Percentiles rank a stretch among this genome's conserved stretches.
Conservation (phyloP, 495 filamentous ascomycete genomes). For the Diplogelasinospora grovesii region DNA sequence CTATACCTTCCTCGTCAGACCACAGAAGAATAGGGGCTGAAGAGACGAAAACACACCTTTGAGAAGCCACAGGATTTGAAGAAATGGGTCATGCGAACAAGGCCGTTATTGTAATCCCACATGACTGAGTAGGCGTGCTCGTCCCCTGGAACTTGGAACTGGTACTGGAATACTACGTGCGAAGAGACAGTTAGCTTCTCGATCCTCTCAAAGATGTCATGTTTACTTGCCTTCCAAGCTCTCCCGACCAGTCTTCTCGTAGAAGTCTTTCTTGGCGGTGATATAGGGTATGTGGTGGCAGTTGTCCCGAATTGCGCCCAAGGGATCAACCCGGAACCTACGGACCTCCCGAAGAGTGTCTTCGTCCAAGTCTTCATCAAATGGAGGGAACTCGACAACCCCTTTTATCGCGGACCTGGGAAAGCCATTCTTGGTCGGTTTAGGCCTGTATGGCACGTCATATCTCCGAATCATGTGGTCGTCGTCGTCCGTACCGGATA, state of each 20-base stretch:
- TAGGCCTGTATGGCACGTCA: no score
- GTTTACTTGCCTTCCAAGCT: slow-evolving; percentile 71
- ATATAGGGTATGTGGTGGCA: slow-evolving; percentile 83
- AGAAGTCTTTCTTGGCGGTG: slow-evolving; percentile 84
- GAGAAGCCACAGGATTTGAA: slow-evolving; percentile 84
- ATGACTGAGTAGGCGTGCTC: slow-evolving; percentile 67
- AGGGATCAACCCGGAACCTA: slow-evolving; percentile 57
- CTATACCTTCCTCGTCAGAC: slow-evolving; percentile 33
- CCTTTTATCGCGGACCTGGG: slow-evolving; percentile 53
- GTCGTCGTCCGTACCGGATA: no score
- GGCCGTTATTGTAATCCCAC: slow-evolving; percentile 97
- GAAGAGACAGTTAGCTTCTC: slow-evolving; percentile 3
- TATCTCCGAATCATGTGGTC: no score
- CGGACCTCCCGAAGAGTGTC: slow-evolving; percentile 47
- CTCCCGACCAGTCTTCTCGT: slow-evolving; percentile 75
- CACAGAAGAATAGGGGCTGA: not conserved
- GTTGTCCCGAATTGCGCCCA: slow-evolving; percentile 61
- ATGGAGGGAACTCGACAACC: slow-evolving; percentile 59
- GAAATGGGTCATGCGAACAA: slow-evolving; percentile 88
- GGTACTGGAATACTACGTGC: slow-evolving; percentile 76
- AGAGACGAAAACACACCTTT: slow-evolving; percentile 53
- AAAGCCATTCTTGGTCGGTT: no score
- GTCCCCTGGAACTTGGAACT: slow-evolving; percentile 66
- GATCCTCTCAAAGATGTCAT: not conserved
- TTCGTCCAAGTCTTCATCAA: slow-evolving; percentile 54